Evolutionary conservation across 768 basidiomycete genomes (phyloP).

Genomic region (Termitomyces sp.): DNA sequence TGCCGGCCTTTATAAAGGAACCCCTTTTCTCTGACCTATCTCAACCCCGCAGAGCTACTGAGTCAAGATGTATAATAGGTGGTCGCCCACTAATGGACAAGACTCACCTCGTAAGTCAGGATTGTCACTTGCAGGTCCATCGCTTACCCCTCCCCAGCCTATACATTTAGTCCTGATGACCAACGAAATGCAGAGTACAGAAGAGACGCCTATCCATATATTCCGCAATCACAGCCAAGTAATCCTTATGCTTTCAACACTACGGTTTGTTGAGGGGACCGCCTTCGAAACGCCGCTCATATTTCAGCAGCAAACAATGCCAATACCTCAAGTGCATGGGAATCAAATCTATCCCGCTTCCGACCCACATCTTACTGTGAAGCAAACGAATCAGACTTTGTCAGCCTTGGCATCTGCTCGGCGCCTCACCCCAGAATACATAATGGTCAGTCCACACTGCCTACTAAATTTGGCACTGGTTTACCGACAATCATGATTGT

Average conservation of each 20-base stretch:
- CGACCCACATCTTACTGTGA: conserved; percentile 14
- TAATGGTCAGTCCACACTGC: conserved; percentile 3
- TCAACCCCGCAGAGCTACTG: not conserved
- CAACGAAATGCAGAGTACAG: not conserved
- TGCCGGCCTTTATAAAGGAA: not conserved
- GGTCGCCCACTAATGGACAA: conserved; percentile 9
- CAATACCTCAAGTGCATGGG: not conserved
- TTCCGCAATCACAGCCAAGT: not conserved
- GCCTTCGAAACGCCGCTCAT: not conserved
- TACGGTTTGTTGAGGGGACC: conserved; percentile 7
- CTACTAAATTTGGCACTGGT: not conserved
- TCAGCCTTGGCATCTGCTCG: conserved; percentile 16
- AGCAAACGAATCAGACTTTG: conserved; percentile 18
- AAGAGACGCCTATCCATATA: not conserved
- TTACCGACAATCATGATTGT: not conserved
- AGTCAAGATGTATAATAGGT: conserved; percentile 12
- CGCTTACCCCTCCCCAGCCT: not conserved
- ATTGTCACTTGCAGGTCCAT: not conserved
- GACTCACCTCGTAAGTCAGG: not conserved
- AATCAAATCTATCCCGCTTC: conserved; percentile 6
- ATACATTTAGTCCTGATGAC: conserved; percentile 7
- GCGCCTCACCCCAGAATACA: conserved; percentile 13
- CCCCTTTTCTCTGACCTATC: not conserved
- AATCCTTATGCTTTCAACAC: conserved; percentile 3
- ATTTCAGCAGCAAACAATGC: conserved; percentile 3